phyloP scores from a whole-genome alignment of 1,284 basidiomycete species.

The Sporisorium sorghi region DNA sequence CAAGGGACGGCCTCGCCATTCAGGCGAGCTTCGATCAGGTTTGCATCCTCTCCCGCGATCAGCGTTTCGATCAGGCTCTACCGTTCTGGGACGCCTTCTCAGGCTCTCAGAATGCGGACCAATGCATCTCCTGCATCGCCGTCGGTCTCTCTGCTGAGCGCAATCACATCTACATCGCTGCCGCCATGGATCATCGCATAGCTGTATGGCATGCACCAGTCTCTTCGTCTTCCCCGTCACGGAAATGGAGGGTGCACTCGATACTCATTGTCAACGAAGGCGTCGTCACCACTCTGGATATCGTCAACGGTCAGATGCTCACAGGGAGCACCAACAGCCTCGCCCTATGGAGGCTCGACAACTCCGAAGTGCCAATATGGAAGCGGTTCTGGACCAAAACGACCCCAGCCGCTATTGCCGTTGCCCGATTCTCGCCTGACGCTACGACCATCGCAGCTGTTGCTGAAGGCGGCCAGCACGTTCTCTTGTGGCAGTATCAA shows the following conservation, averaged over 20 bases:
- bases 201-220: conserved; percentile 41
- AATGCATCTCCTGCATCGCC: conserved; percentile 29
- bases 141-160: conserved; percentile 24
- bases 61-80: conserved; percentile 45
- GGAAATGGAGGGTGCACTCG: conserved; percentile 53
- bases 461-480: conserved; percentile 33
- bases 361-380: conserved; percentile 45
- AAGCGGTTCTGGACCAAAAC: conserved; percentile 40
- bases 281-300: conserved; percentile 33
- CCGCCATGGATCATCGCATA: conserved; percentile 50
- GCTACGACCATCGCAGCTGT: conserved; percentile 48
- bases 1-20: conserved; percentile 28
- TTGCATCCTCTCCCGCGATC: conserved; percentile 41
- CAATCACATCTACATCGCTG: conserved; percentile 31
- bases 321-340: conserved; percentile 34
- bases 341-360: conserved; percentile 46
- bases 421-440: conserved; percentile 45
- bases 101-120: conserved; percentile 34
- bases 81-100: conserved; percentile 57
- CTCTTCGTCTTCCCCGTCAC: conserved; percentile 18
- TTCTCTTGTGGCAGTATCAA: conserved; percentile 47
- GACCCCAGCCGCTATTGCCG: conserved; percentile 28
- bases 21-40: conserved; percentile 49
- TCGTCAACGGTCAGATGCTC: conserved; percentile 36
- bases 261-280: conserved; percentile 47